Base-by-base conservation (phyloP, 129 eudicot species). In the Flaveria linearis region DNA sequence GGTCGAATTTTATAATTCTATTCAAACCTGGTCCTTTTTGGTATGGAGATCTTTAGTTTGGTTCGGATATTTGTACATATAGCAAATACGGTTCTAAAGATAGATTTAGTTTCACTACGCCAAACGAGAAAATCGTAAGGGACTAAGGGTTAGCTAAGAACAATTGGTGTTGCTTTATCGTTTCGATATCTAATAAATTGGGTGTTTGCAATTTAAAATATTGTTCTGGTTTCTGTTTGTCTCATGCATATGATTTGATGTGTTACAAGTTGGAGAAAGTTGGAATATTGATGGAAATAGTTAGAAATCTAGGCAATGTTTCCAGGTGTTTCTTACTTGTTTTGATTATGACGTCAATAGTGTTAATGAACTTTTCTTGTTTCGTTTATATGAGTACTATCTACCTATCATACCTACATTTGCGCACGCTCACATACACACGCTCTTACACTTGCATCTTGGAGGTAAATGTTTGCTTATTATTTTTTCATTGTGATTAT, bases 121-220 rank as follows among this genome's bases (percentile, higher is more conserved):
- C 28, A 11, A 60, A n/a, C 9, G 78, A 52, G 25, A 23, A 74
- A 42, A 14, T 50, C 28, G 57, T 42, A 74, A 20, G 79, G 49
- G 50, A n/a, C n/a, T n/a, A n/a, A n/a, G n/a, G n/a, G n/a, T 60
- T 74, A 22, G 7, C 45, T 46, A 61, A 62, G 61, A 62, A 46
- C 46, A 46, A 46, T 65, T 16, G n/a, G n/a, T 28, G 62, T 30
- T 17, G 47, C 33, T 23, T 28, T 60, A 25, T 13, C 33, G 0
- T 16, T 20, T 22, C 42, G 13, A 5, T 60, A 60, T 25, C 41
- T 60, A 25, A 3, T 51, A 9, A 4, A 3, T 55, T 5, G 7
- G 36, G 9, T 9, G 52, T 50, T 46, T 62, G n/a, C 30, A 18
- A 11, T 76, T 50, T 49, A 33, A 33, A 20, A 17, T 33, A 15